Base-by-base conservation (phyloP, 805 yeast genomes). In the Starmerella roubikii region DNA sequence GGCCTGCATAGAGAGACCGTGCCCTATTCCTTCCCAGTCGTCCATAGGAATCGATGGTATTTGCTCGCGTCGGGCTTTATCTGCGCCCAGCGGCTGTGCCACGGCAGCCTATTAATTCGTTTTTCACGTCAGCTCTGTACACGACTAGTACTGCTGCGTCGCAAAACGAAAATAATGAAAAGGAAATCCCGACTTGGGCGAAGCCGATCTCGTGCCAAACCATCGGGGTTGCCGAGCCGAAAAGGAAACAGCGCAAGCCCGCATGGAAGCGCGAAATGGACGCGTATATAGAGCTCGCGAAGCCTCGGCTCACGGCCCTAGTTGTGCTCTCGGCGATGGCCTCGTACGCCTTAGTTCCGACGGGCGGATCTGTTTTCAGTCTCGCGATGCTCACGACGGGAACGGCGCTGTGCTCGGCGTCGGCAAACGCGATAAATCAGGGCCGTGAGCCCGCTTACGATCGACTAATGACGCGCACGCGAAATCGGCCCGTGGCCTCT, bases 381-480 rank as follows among this genome's bases (percentile, higher is more conserved):
- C 67, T 91, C 35, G 52, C 81, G 24, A 74, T 75, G 48, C 64
- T 91, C 24, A 82, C 95, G 0, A 58, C 69, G 0, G 98, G 98
- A 13, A 91, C 96, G 0, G 72, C 88, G 1, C 61, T 91, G 25
- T 73, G 91, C 47, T 84, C 95, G 0, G 93, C 93, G 10, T 76
- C 95, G 2, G 98, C 98, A 2, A 91, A 91, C 60, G 93, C 97
- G 3, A 84, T 91, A 34, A 91, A 91, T 55, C 88, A 86, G 94
- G 97, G 85, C 2, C 67, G 98, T 49, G 98, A 91, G 59, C 94
- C 95, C 1, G 79, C 73, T 17, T 91, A 75, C 54, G 98, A 91
- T 55, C 68, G 71, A 34, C 69, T 71, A 54, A 91, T 91, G 98
- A 71, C 77, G 3, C 68, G 98, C 54, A 91, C 98, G 0, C 72